A percentile compares a stretch with the other conserved stretches of the same genome.
Conservation (phyloP, 495 filamentous ascomycete species). For the Xylaria telfairii region DNA sequence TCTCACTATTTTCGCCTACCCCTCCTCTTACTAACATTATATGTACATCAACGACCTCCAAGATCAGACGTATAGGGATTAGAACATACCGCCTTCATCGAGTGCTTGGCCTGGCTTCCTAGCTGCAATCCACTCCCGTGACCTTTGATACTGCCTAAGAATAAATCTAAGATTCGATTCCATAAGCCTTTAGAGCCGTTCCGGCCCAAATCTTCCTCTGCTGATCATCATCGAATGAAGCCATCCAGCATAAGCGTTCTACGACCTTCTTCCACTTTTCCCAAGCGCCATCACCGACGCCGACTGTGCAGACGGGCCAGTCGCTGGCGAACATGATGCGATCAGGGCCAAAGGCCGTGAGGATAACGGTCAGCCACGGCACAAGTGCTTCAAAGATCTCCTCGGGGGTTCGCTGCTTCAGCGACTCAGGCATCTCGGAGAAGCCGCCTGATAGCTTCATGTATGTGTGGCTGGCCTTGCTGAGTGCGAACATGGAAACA, state of each 20-base stretch:
- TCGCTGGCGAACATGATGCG: constrained; percentile 88
- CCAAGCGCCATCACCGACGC: constrained; percentile 63
- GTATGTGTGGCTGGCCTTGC: constrained; percentile 65
- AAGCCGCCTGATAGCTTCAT: constrained; percentile 91
- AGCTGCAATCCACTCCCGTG: background rate
- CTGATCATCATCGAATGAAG: constrained; percentile 61
- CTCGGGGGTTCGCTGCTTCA: constrained; percentile 47
- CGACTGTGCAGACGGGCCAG: constrained; percentile 85
- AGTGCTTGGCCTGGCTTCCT: background rate
- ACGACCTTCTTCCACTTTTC: constrained; percentile 64
- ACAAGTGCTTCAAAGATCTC: constrained; percentile 54
- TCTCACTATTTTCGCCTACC: background rate
- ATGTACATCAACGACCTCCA: background rate
- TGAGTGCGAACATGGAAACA: constrained; percentile 62
- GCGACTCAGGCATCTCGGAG: constrained; percentile 66
- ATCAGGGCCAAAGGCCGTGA: constrained; percentile 71
- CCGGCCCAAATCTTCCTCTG: constrained; percentile 70
- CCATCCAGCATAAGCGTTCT: constrained; percentile 63
- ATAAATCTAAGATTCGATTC: constrained; percentile 45
- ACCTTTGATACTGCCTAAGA: background rate
- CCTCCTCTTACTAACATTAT: background rate
- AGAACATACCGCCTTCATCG: background rate
- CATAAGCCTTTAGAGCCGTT: constrained; percentile 71
- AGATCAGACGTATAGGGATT: background rate
- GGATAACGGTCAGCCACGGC: constrained; percentile 70